Evolutionary conservation across 129 eudicot genomes (phyloP), one percentile per base, ranked within the genome.

Genomic region (Kitagawia praeruptora): DNA sequence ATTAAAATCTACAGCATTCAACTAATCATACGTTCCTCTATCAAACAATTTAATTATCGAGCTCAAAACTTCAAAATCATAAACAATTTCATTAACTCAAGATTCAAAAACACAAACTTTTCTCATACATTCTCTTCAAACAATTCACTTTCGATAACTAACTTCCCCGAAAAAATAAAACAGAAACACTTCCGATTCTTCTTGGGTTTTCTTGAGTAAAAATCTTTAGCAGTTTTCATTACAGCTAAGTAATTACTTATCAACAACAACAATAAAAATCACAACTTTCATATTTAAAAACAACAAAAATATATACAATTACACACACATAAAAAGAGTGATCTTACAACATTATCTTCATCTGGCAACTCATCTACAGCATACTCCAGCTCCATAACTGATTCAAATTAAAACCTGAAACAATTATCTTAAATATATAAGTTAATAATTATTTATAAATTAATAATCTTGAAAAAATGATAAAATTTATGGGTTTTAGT

Each of bases 331-430:
- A 18, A 19, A 79, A 41, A 76, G 10, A 37, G 31, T 81, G 70
- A 63, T 74, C 78, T 83, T 79, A 88, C 96, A 82, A 82, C 84
- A 83, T 46, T 83, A 58, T 89, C 90, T 75, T 87, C 96, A 27
- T 90, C 97, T 16, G 85, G 80, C 21, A 67, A 41, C 45, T 56
- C 86, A 4, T 88, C 93, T 6, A 85, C 77, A 41, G 87, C 85
- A 61, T 86, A 80, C 56, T 90, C 93, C 82, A 88, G 83, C 48
- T 93, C 96, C 98, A 93, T 90, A 27, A 67, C 56, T 42, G 78
- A 6, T 69, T 72, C 77, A 39, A 58, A 84, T n/a, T 71, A 51
- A 51, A 42, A 78, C 79, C 91, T 79, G 76, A 75, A 79, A 67
- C 75, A 16, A 39, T 2, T 21, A 49, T 14, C 2, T 3, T 11